Evolutionary conservation across 2,329 filamentous ascomycete genomes (phyloP), one percentile per base, ranked within the genome.

Genomic region (Calonectria crousiana): DNA sequence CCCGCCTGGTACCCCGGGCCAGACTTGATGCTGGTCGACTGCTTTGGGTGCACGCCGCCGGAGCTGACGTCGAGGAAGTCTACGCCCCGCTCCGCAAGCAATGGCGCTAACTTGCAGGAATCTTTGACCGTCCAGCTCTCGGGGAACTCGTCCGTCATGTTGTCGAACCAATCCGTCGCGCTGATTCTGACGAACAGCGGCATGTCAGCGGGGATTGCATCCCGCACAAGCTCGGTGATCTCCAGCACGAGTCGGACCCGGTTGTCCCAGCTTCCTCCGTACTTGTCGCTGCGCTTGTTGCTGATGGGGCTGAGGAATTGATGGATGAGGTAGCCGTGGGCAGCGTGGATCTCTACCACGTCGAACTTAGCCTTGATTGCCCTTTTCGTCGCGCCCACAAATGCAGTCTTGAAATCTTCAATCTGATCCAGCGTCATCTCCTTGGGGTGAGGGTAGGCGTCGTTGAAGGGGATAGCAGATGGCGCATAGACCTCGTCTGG

Each of bases 301-400:
- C 88, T 88, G 1, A 89, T 88, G 0, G 94, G 94, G 2, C 90
- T 92, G 16, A 95, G 74, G 86, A 96, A 96, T 4, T 87, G 85
- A 80, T 92, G 91, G 0, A 96, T 84, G 0, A 97, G 88, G 82
- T 96, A 96, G 1, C 95, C 94, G 81, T 96, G 94, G 0, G 94
- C 95, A 94, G 88, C 92, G 85, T 96, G 95, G 67, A 97, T 91
- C 83, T 92, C 92, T 20, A 94, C 87, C 16, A 90, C 90, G 79
- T 94, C 92, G 76, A 93, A 90, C 0, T 94, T 94, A 0, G 91
- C 92, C 68, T 89, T 85, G 1, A 95, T 81, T 0, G 94, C 89
- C n/a, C 91, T 85, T 74, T 86, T 86, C 0, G 88, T 86, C 0
- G 88, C 88, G 0, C 86, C 87, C 1, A 86, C 89, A 83, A 90